phyloP scores from a whole-genome alignment of 78 protist genomes.

The Isochrysis galbana region DNA sequence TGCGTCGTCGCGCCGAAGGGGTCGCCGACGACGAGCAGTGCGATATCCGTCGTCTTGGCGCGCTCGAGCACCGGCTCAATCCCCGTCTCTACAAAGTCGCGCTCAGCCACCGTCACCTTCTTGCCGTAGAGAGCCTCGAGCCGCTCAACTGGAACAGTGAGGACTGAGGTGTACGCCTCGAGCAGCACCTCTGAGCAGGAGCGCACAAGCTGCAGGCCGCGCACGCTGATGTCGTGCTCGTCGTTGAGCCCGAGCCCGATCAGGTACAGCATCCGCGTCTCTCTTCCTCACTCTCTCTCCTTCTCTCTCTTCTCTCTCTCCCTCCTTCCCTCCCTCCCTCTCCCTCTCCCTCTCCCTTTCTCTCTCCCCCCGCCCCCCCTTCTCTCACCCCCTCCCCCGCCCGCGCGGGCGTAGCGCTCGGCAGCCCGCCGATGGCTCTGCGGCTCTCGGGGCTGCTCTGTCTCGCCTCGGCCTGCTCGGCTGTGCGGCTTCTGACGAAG shows the following conservation, averaged over 20 bases:
- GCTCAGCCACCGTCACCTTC: slow-evolving; percentile 79
- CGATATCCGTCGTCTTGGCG: slow-evolving; percentile 68
- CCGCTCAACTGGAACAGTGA: slow-evolving; percentile 53
- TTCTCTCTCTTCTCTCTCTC: too few relatives aligned
- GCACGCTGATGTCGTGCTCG: slow-evolving; percentile 95
- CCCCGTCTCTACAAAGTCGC: slow-evolving; percentile 89
- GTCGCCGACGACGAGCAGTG: slow-evolving; percentile 98
- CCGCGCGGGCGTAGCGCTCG: too few relatives aligned
- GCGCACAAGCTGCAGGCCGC: slow-evolving; percentile 91
- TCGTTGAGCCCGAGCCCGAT: slow-evolving; percentile 98
- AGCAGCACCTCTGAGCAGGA: slow-evolving; percentile 79
- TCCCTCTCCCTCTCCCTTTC: too few relatives aligned
- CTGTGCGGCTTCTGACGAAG: too few relatives aligned
- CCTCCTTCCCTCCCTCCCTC: too few relatives aligned
- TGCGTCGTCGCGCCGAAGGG: slow-evolving; percentile 98
- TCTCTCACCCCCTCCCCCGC: too few relatives aligned
- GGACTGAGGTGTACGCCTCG: slow-evolving; percentile 95
- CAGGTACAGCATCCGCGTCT: slow-evolving; percentile 84
- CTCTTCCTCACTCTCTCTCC: too few relatives aligned
- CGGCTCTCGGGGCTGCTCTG: too few relatives aligned
- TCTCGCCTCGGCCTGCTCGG: too few relatives aligned
- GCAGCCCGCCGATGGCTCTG: too few relatives aligned
- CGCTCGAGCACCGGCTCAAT: slow-evolving; percentile 83
- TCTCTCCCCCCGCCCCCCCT: too few relatives aligned
- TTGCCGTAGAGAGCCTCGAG: not conserved